Percentiles rank a stretch among this genome's conserved stretches.
phyloP scores from a whole-genome alignment of 2,329 filamentous ascomycete genomes.

The Akanthomyces dipterigenus region DNA sequence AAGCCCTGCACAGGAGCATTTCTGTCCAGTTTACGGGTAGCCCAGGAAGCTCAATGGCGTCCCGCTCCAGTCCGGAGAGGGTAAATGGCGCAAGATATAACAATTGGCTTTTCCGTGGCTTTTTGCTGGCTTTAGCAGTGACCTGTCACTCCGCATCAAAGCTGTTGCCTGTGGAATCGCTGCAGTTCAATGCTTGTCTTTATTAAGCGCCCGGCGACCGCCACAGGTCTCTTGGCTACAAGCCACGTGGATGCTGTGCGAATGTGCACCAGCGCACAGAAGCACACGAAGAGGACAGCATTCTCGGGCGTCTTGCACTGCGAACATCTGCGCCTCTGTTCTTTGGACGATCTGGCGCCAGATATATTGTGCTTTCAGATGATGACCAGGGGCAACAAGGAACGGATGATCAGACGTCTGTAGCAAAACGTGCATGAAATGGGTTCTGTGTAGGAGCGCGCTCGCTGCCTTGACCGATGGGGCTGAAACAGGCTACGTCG shows the following conservation, averaged over 20 bases:
- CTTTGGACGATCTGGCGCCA: background rate
- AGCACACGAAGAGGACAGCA: background rate
- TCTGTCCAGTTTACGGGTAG: no score
- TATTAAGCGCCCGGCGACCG: conserved; percentile 5
- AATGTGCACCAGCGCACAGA: background rate
- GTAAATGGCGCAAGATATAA: background rate
- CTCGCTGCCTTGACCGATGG: background rate
- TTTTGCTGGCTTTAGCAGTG: background rate
- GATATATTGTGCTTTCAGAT: conserved; percentile 2
- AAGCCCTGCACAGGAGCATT: no score
- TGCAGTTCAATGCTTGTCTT: background rate
- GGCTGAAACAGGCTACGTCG: conserved; percentile 2
- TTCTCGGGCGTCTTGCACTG: background rate
- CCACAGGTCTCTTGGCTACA: background rate
- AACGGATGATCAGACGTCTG: conserved; percentile 12
- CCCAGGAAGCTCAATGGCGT: background rate
- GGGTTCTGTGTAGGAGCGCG: background rate
- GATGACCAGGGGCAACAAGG: background rate
- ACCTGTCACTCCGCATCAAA: background rate
- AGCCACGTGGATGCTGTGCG: background rate
- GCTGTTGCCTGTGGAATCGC: background rate
- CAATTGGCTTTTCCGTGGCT: background rate
- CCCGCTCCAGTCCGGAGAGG: background rate
- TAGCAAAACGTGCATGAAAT: background rate
- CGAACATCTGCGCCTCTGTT: background rate